Conservation (phyloP, 2,329 filamentous ascomycete genomes). For the Cercospora canescens region DNA sequence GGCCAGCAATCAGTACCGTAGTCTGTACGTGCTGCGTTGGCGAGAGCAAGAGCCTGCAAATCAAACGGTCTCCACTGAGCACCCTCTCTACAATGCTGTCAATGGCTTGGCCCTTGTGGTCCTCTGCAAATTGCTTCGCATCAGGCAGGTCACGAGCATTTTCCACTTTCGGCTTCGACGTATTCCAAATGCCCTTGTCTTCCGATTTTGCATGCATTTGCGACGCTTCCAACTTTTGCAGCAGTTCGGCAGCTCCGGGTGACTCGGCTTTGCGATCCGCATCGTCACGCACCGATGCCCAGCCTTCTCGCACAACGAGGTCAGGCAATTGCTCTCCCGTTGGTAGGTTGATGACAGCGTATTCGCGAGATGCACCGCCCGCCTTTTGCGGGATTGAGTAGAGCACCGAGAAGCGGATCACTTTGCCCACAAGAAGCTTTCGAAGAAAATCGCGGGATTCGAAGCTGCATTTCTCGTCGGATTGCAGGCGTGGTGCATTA, state of each 20-base stretch:
- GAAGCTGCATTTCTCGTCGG: slow-evolving; percentile 73
- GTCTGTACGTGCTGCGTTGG: slow-evolving; percentile 86
- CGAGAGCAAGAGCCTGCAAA: slow-evolving; percentile 76
- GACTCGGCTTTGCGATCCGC: slow-evolving; percentile 88
- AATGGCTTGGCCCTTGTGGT: slow-evolving; percentile 82
- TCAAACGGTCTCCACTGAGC: slow-evolving; percentile 84
- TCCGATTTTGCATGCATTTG: slow-evolving; percentile 78
- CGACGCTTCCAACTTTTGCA: slow-evolving; percentile 75
- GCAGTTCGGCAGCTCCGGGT: slow-evolving; percentile 66
- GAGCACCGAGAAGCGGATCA: slow-evolving; percentile 78
- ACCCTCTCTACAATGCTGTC: slow-evolving; percentile 85
- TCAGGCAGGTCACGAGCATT: slow-evolving; percentile 79
- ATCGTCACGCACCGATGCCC: slow-evolving; percentile 91
- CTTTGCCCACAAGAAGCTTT: slow-evolving; percentile 79
- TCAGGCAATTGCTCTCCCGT: slow-evolving; percentile 79
- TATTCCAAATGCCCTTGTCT: slow-evolving; percentile 78
- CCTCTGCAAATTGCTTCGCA: slow-evolving; percentile 71
- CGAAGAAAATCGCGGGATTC: slow-evolving; percentile 92
- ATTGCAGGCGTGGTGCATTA: slow-evolving; percentile 67
- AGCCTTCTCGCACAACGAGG: slow-evolving; percentile 80
- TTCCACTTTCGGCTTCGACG: slow-evolving; percentile 66
- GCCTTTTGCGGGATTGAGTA: slow-evolving; percentile 76
- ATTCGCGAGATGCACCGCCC: slow-evolving; percentile 71
- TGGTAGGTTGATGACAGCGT: slow-evolving; percentile 75
- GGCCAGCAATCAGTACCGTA: slow-evolving; percentile 83